phyloP scores from a whole-genome alignment of 2,329 filamentous ascomycete species.

The Clarireedia hainanense region DNA sequence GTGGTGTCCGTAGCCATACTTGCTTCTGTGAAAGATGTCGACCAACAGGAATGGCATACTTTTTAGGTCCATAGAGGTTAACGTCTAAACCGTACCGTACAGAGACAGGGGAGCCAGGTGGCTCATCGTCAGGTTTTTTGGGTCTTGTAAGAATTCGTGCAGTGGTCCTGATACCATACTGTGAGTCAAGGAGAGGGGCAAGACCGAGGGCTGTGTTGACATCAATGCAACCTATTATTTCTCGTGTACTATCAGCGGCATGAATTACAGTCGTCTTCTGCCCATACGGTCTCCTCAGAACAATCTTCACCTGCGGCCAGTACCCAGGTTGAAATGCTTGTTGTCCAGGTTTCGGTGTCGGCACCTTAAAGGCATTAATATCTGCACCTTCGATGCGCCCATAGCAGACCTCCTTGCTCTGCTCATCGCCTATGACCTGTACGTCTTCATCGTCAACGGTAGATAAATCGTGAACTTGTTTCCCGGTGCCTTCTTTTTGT shows the following conservation, averaged over 20 bases:
- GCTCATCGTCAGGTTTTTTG: slow-evolving; percentile 51
- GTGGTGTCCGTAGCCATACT: slow-evolving; percentile 59
- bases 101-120: slow-evolving; percentile 54
- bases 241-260: slow-evolving; percentile 63
- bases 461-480: slow-evolving; percentile 38
- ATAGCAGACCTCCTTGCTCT: slow-evolving; percentile 69
- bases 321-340: slow-evolving; percentile 48
- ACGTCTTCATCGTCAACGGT: slow-evolving; percentile 49
- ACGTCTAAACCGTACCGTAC: slow-evolving; percentile 57
- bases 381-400: slow-evolving; percentile 64
- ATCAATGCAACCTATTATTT: slow-evolving; percentile 72
- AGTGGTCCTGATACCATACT: slow-evolving; percentile 55
- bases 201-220: slow-evolving; percentile 57
- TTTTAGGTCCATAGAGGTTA: slow-evolving; percentile 71
- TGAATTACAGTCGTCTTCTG: slow-evolving; percentile 55
- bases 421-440: slow-evolving; percentile 49
- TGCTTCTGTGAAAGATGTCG: slow-evolving; percentile 57
- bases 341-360: slow-evolving; percentile 57
- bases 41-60: slow-evolving; percentile 58
- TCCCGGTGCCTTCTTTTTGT: slow-evolving; percentile 26
- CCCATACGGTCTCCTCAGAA: slow-evolving; percentile 51
- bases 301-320: slow-evolving; percentile 70
- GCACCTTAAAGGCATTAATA: slow-evolving; percentile 60
- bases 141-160: slow-evolving; percentile 62
- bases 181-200: slow-evolving; percentile 63